phyloP scores from a whole-genome alignment of 2,329 filamentous ascomycete genomes.

The Stachybotrys echinatus region DNA sequence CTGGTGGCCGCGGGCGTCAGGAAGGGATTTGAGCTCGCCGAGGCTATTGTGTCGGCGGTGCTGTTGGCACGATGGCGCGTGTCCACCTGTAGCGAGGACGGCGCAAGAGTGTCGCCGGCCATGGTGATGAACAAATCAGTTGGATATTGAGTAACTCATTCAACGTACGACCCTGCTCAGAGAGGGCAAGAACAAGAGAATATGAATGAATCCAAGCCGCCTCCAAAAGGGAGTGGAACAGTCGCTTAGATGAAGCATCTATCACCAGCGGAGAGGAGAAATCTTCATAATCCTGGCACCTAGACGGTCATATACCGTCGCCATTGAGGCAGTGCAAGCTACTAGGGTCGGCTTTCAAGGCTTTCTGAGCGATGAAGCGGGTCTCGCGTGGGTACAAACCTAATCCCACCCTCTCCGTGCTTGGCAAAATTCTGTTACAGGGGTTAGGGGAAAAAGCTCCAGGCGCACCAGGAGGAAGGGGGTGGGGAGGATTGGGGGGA shows the following conservation, averaged over 20 bases:
- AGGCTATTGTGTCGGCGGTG: constrained; percentile 11
- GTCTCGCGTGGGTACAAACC: no score
- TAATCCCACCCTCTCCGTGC: no score
- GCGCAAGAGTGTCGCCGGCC: constrained; percentile 1
- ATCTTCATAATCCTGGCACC: not conserved
- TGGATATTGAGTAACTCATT: not conserved
- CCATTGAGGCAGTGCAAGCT: not conserved
- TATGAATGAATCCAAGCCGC: no score
- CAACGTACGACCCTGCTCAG: not conserved
- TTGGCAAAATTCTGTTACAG: no score
- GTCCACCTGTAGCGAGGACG: constrained; percentile 1
- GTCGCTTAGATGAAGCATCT: not conserved
- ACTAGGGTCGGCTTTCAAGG: not conserved
- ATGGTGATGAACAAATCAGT: not conserved
- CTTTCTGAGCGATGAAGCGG: not conserved
- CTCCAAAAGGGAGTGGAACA: no score
- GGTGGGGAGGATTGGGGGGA: no score
- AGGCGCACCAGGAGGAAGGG: no score
- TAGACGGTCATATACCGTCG: not conserved
- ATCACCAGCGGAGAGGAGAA: not conserved
- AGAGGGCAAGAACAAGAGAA: no score
- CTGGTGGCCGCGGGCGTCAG: constrained; percentile 14
- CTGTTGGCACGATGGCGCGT: constrained; percentile 9
- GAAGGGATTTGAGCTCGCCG: constrained; percentile 15
- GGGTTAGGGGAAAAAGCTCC: no score